These are phyloP conservation scores for Thelonectria olida DNA, from an alignment of 2,329 filamentous ascomycete genomes.

Conservation along the genomic window DNA sequence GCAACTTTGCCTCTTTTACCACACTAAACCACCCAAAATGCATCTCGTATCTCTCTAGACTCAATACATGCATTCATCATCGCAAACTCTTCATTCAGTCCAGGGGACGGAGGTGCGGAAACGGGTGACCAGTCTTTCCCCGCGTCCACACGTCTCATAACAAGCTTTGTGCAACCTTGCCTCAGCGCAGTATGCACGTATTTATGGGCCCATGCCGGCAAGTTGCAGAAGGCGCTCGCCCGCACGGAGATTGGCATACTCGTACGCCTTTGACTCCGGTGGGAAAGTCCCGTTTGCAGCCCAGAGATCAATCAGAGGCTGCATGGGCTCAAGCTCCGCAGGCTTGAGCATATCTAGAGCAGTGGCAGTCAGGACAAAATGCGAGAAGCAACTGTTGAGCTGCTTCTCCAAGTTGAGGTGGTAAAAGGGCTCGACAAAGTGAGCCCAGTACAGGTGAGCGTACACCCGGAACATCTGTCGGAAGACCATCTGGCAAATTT, in stretches of 20 bases:
- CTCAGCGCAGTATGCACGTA: conserved; percentile 4
- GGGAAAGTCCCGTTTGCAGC: conserved; percentile 89
- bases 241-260: conserved; percentile 69
- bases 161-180: conserved; percentile 21
- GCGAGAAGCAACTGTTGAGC: conserved; percentile 87
- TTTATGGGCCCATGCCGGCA: conserved; percentile 44
- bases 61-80: conserved; percentile 30
- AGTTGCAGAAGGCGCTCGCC: conserved; percentile 68
- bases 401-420: conserved; percentile 83
- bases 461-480: conserved; percentile 99
- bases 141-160: conserved; percentile 14
- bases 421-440: conserved; percentile 87
- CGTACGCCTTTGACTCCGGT: conserved; percentile 74
- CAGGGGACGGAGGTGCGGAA: conserved; percentile 16
- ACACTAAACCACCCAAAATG: conserved; percentile 25
- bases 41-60: conserved; percentile 19
- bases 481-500: conserved; percentile 93
- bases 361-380: conserved; percentile 83
- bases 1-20: conserved; percentile 35
- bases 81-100: conserved; percentile 31
- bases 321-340: conserved; percentile 94
- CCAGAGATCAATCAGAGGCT: conserved; percentile 92
- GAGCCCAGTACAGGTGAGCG: conserved; percentile 96
- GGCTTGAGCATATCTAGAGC: conserved; percentile 86
- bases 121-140: conserved; percentile 18